phyloP scores from a whole-genome alignment of 768 basidiomycete species.

The Mycena floridula region DNA sequence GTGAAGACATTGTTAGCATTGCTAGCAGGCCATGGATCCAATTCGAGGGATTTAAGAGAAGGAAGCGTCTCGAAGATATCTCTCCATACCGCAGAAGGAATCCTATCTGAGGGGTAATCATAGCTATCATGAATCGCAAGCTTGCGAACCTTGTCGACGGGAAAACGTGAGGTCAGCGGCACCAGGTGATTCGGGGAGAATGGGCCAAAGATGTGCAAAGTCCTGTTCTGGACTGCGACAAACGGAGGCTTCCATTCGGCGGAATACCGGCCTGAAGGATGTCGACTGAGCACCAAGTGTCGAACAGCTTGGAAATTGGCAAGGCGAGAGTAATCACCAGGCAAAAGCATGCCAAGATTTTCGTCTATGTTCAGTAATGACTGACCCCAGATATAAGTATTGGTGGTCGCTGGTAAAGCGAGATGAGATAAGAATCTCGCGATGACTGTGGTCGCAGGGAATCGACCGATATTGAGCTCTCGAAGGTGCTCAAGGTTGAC shows the following conservation, averaged over 20 bases:
- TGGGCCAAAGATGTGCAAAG: constrained; percentile 6
- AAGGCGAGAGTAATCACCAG: constrained; percentile 1
- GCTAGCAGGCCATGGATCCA: background rate
- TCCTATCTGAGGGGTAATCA: background rate
- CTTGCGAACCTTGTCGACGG: constrained; percentile 1
- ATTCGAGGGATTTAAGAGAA: background rate
- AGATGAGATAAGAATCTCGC: constrained; percentile 14
- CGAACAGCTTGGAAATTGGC: constrained; percentile 1
- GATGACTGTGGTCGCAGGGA: constrained; percentile 8
- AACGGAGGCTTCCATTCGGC: constrained; percentile 3
- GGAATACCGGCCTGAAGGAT: constrained; percentile 1
- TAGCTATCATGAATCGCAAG: constrained; percentile 4
- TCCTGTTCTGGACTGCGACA: constrained; percentile 1
- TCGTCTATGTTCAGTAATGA: background rate
- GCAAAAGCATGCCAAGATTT: constrained; percentile 2
- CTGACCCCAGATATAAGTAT: constrained; percentile 15
- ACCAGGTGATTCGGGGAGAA: constrained; percentile 1
- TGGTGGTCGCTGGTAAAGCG: constrained; percentile 5
- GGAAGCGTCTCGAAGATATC: constrained; percentile 2
- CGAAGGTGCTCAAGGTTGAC: constrained; percentile 10
- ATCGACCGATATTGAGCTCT: constrained; percentile 12
- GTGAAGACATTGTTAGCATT: background rate
- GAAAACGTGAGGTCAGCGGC: constrained; percentile 1
- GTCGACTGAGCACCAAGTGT: constrained; percentile 3
- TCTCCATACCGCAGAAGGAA: constrained; percentile 1